Percentiles rank a stretch among this genome's conserved stretches.
Evolutionary conservation across 1,139 yeast species (phyloP).

Genomic region (Kodamaea fungicola): DNA sequence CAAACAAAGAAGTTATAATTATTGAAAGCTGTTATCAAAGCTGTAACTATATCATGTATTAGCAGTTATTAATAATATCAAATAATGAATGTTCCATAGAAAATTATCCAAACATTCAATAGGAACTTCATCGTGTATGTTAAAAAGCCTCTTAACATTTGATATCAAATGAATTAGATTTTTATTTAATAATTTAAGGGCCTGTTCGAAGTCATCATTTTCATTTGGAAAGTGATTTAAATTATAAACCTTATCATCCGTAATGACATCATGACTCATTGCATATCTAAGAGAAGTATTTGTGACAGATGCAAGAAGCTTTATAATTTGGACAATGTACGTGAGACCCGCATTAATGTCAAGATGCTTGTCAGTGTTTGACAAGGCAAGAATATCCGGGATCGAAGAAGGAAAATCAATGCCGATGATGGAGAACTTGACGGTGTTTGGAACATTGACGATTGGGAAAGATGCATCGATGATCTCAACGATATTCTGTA

Average conservation of each 20-base stretch:
- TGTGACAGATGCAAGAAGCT: constrained; percentile 23
- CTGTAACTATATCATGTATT: no score
- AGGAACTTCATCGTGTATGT: constrained; percentile 23
- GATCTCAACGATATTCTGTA: constrained; percentile 17
- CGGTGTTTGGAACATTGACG: constrained; percentile 19
- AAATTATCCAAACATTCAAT: constrained; percentile 40
- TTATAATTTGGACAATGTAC: constrained; percentile 27
- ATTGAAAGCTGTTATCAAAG: no score
- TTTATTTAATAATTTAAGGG: constrained; percentile 30
- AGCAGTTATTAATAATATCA: constrained; percentile 38
- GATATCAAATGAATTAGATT: constrained; percentile 28
- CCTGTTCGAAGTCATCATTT: constrained; percentile 30
- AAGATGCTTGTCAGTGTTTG: constrained; percentile 22
- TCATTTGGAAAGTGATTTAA: constrained; percentile 32
- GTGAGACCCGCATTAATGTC: constrained; percentile 33
- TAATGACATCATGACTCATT: constrained; percentile 23
- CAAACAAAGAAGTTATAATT: no score
- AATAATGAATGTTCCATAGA: constrained; percentile 41
- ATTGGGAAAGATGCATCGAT: constrained; percentile 28
- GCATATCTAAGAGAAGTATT: constrained; percentile 26
- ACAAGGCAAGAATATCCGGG: constrained; percentile 26
- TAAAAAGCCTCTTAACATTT: constrained; percentile 17
- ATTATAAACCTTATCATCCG: constrained; percentile 22
- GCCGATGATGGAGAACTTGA: constrained; percentile 31
- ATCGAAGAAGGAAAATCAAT: constrained; percentile 35